Percentiles rank a stretch among this genome's conserved stretches.
These are phyloP conservation scores for Pseudonitzschia multiseries DNA, from an alignment of 108 stramenopile genomes.

Conservation along the genomic window DNA sequence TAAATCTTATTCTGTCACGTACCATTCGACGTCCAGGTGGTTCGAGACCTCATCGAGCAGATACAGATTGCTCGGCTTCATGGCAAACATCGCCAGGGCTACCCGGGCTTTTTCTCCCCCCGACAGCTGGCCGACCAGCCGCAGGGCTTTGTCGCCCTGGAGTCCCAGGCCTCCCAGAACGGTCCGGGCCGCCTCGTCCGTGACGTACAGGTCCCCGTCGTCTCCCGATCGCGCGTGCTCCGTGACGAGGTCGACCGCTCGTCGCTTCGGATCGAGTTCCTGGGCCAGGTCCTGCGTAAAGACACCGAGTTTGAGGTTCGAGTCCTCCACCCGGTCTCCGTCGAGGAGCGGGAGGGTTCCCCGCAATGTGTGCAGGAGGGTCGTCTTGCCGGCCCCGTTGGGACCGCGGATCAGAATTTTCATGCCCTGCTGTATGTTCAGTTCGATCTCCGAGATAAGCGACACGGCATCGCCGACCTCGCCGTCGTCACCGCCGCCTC, in stretches of 20 bases:
- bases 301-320: conserved; percentile 56
- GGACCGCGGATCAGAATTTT: conserved; percentile 70
- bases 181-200: conserved; percentile 69
- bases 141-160: conserved; percentile 74
- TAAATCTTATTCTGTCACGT: no score
- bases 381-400: conserved; percentile 90
- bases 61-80: conserved; percentile 78
- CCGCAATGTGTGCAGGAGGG: conserved; percentile 82
- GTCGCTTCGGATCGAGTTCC: conserved; percentile 64
- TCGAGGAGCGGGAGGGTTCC: conserved; percentile 68
- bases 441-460: conserved; percentile 50
- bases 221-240: conserved; percentile 65
- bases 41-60: conserved; percentile 73
- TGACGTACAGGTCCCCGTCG: conserved; percentile 66
- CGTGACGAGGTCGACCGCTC: conserved; percentile 76
- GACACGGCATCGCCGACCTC: conserved; percentile 17
- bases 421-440: conserved; percentile 59
- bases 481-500: no score
- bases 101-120: conserved; percentile 89
- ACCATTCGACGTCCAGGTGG: conserved; percentile 59
- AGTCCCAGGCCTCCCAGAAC: conserved; percentile 83
- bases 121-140: conserved; percentile 49
- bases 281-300: conserved; percentile 92
- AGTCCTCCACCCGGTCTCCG: conserved; percentile 71
- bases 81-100: conserved; percentile 78